phyloP scores from a whole-genome alignment of 2,329 filamentous ascomycete species.

The Didymellaceae sp. region DNA sequence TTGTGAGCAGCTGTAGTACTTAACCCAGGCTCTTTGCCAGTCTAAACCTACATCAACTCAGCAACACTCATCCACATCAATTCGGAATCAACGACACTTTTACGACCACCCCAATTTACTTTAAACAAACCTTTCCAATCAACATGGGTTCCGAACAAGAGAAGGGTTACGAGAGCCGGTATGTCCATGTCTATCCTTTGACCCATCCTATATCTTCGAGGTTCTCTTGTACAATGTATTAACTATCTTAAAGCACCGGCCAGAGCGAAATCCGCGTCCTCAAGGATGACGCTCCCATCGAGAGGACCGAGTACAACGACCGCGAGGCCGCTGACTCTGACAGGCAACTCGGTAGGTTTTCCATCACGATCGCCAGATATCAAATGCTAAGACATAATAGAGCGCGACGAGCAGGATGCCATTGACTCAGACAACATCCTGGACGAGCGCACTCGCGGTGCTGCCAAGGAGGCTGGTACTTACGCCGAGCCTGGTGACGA shows the following conservation, averaged over 20 bases:
- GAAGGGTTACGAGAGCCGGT: conserved; percentile 19
- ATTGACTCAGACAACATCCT: conserved; percentile 59
- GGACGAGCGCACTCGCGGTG: conserved; percentile 55
- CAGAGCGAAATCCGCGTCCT: conserved; percentile 55
- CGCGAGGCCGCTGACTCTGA: conserved; percentile 55
- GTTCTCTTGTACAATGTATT: neutral
- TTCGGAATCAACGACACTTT: neutral
- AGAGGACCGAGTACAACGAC: conserved; percentile 52
- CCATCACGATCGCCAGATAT: fast-evolving
- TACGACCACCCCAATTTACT: neutral
- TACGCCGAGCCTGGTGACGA: conserved; percentile 62
- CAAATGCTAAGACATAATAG: conserved; percentile 28
- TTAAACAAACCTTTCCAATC: neutral
- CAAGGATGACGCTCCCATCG: conserved; percentile 54
- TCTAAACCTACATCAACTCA: neutral
- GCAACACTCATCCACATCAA: neutral
- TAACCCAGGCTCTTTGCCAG: conserved; percentile 9
- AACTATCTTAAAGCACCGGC: conserved; percentile 50
- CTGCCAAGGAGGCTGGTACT: conserved; percentile 52
- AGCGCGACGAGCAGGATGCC: conserved; percentile 56
- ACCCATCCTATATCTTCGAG: neutral
- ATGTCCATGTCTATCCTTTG: neutral
- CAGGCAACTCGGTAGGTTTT: conserved; percentile 52
- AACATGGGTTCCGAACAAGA: conserved; percentile 37
- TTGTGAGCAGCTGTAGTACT: conserved; percentile 9